A percentile compares a stretch with the other conserved stretches of the same genome.
Evolutionary conservation across 2,329 filamentous ascomycete genomes (phyloP).

Genomic region (Talaromyces sp.): DNA sequence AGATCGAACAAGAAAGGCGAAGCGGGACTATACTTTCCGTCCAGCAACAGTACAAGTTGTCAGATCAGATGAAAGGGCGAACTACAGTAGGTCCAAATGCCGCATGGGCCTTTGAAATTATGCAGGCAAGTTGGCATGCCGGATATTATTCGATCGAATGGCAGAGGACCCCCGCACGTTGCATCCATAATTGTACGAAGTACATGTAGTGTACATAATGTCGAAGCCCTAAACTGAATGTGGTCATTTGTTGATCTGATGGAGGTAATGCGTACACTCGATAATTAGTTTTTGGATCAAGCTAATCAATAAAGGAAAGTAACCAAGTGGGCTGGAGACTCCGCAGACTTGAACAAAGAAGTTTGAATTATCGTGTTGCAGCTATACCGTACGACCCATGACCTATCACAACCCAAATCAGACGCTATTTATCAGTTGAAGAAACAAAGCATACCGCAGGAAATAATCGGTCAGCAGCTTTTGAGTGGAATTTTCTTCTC

Average conservation of each 20-base stretch:
- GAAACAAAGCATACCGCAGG: background rate
- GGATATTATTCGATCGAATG: background rate
- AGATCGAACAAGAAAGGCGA: background rate
- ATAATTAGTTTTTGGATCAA: background rate
- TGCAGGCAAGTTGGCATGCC: background rate
- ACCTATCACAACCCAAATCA: background rate
- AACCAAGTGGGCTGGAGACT: background rate
- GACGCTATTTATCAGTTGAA: background rate
- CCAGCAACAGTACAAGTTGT: background rate
- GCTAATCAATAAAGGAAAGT: background rate
- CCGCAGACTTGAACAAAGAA: background rate
- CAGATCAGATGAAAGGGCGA: background rate
- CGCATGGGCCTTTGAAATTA: slow-evolving; percentile 5
- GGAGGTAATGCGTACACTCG: background rate
- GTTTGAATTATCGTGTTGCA: background rate
- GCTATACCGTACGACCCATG: background rate
- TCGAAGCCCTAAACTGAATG: background rate
- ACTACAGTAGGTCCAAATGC: background rate
- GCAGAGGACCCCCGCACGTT: slow-evolving; percentile 2
- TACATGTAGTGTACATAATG: background rate
- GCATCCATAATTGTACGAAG: slow-evolving; percentile 1
- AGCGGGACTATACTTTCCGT: background rate
- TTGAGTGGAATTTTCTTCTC: background rate
- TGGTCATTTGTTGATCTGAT: background rate
- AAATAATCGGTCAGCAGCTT: background rate